Conservation (phyloP, 1,139 yeast genomes). For the Debaryomyces fabryi region DNA sequence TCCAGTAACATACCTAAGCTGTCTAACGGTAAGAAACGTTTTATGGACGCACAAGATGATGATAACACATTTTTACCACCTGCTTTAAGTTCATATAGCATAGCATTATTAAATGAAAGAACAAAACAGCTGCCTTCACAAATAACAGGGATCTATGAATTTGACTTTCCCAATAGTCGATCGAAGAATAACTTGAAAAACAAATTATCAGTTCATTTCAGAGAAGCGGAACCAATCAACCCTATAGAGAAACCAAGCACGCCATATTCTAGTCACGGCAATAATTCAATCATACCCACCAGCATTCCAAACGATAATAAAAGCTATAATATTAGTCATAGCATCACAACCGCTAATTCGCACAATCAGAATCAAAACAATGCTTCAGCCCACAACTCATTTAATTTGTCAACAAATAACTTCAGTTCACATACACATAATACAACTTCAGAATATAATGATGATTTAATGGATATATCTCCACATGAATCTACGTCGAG, state of each 20-base stretch:
- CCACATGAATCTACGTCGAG: slow-evolving; percentile 12
- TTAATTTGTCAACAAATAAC: slow-evolving; percentile 16
- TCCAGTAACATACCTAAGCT: slow-evolving; percentile 7
- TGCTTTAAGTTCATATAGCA: slow-evolving; percentile 60
- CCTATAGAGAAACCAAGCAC: not conserved
- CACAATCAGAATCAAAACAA: slow-evolving; percentile 9
- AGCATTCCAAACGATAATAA: not conserved
- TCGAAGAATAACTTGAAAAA: slow-evolving; percentile 23
- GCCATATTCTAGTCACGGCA: not conserved
- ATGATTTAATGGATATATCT: slow-evolving; percentile 14
- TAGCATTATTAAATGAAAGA: slow-evolving; percentile 37
- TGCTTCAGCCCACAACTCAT: slow-evolving; percentile 17
- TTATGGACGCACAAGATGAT: slow-evolving; percentile 36
- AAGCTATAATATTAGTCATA: slow-evolving; percentile 3
- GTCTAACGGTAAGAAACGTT: slow-evolving; percentile 8
- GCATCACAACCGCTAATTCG: not conserved
- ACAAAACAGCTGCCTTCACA: slow-evolving; percentile 16
- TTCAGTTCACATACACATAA: slow-evolving; percentile 18
- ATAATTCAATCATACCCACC: slow-evolving; percentile 1
- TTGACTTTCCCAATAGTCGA: slow-evolving; percentile 32
- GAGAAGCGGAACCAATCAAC: slow-evolving; percentile 14
- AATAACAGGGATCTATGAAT: slow-evolving; percentile 37
- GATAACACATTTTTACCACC: slow-evolving; percentile 66
- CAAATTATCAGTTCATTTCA: slow-evolving; percentile 40
- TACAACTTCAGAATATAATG: slow-evolving; percentile 16